These are phyloP conservation scores for Candolleomyces aberdarensis DNA, from an alignment of 768 basidiomycete species.

Conservation along the genomic window DNA sequence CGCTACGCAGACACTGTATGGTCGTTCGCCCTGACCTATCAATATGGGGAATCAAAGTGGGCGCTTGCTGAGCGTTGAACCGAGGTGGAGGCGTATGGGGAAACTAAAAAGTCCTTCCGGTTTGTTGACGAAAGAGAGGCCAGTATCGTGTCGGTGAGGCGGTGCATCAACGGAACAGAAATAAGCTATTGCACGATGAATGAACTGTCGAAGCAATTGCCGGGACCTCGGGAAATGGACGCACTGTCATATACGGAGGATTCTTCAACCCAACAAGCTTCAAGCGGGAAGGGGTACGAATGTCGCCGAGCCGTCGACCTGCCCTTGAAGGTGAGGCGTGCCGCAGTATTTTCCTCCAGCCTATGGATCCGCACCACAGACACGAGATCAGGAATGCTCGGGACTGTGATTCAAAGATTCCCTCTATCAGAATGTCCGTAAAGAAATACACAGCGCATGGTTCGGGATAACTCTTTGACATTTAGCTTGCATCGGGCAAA, in stretches of 20 bases:
- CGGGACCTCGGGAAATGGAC: neutral
- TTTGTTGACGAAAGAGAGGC: neutral
- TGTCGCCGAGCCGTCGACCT: too few species aligned
- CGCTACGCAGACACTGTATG: too few species aligned
- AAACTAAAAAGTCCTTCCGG: neutral
- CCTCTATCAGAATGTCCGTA: too few species aligned
- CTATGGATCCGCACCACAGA: too few species aligned
- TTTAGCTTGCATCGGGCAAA: neutral
- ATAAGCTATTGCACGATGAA: neutral
- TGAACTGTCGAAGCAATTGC: neutral
- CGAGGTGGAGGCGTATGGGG: neutral
- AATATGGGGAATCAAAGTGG: neutral
- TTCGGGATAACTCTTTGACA: too few species aligned
- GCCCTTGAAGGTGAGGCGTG: too few species aligned
- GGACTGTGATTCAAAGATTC: too few species aligned
- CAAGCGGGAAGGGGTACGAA: too few species aligned
- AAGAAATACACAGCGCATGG: too few species aligned
- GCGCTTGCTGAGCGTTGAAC: neutral
- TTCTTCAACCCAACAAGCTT: neutral
- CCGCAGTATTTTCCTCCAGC: too few species aligned
- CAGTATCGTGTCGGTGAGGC: neutral
- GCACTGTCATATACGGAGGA: neutral
- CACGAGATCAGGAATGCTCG: too few species aligned
- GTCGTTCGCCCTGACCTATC: too few species aligned
- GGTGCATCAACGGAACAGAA: constrained; percentile 4